These are phyloP conservation scores for Trichomonas vaginalis DNA, from an alignment of 208 protist genomes.

Conservation along the genomic window DNA sequence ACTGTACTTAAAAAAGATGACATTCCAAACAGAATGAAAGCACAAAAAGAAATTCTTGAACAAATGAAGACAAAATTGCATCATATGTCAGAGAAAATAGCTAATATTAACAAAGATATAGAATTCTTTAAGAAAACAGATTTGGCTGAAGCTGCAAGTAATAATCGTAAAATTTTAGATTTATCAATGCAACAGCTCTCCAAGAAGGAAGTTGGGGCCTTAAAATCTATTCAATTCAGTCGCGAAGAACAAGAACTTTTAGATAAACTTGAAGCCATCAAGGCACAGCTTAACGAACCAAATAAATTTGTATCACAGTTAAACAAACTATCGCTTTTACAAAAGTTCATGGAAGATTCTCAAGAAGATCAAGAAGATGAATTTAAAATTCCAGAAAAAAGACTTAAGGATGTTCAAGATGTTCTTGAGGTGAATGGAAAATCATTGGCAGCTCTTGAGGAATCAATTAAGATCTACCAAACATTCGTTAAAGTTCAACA, in stretches of 20 bases:
- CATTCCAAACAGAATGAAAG: neutral
- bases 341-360: neutral
- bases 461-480: neutral
- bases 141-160: neutral
- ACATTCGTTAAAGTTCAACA: neutral
- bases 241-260: neutral
- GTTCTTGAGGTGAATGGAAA: neutral
- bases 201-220: neutral
- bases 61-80: neutral
- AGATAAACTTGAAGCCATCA: neutral
- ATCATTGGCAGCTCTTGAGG: neutral
- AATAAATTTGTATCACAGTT: neutral
- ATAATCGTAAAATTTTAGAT: neutral
- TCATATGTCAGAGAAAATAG: neutral
- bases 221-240: neutral
- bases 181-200: neutral
- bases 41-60: neutral
- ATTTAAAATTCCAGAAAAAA: neutral
- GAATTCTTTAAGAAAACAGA: neutral
- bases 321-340: neutral
- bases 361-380: neutral
- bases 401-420: neutral
- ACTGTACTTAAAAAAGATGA: neutral
- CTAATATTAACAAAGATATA: neutral
- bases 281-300: neutral